Conservation (phyloP, 768 basidiomycete species). For the Russula sp. region DNA sequence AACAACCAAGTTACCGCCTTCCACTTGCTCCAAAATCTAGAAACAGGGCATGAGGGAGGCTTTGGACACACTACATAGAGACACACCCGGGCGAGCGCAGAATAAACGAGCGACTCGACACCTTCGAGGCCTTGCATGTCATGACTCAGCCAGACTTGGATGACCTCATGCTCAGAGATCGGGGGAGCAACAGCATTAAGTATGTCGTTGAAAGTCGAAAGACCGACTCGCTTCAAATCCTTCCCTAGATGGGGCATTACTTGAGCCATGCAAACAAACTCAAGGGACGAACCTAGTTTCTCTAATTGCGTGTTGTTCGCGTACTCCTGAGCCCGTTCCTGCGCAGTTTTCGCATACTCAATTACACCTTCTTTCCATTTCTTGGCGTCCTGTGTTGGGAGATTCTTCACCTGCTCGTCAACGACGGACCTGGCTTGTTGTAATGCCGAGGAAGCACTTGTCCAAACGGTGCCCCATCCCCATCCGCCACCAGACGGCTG, state of each 20-base stretch:
- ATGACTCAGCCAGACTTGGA: conserved; percentile 92
- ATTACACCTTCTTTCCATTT: conserved; percentile 86
- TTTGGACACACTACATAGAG: conserved; percentile 5
- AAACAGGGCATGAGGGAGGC: conserved; percentile 8
- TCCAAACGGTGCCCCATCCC: conserved; percentile 93
- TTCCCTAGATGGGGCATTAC: conserved; percentile 54
- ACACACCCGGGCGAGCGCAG: conserved; percentile 73
- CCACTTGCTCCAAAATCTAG: conserved; percentile 88
- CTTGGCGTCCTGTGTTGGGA: conserved; percentile 81
- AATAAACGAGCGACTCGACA: conserved; percentile 90
- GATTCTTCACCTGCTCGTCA: conserved; percentile 88
- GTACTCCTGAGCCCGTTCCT: conserved; percentile 48
- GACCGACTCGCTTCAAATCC: conserved; percentile 83
- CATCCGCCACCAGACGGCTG: conserved; percentile 44
- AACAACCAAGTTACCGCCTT: conserved; percentile 87
- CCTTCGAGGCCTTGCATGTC: conserved; percentile 98
- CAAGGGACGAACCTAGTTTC: conserved; percentile 63
- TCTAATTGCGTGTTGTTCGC: conserved; percentile 87
- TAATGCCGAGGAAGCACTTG: conserved; percentile 76
- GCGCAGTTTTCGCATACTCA: conserved; percentile 75
- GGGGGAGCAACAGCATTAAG: conserved; percentile 97
- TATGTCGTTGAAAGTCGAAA: conserved; percentile 87
- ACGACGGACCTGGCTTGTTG: conserved; percentile 86
- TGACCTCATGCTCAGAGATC: conserved; percentile 97
- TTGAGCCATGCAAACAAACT: conserved; percentile 7